phyloP scores from a whole-genome alignment of 768 basidiomycete species.

The Suillus lakei region DNA sequence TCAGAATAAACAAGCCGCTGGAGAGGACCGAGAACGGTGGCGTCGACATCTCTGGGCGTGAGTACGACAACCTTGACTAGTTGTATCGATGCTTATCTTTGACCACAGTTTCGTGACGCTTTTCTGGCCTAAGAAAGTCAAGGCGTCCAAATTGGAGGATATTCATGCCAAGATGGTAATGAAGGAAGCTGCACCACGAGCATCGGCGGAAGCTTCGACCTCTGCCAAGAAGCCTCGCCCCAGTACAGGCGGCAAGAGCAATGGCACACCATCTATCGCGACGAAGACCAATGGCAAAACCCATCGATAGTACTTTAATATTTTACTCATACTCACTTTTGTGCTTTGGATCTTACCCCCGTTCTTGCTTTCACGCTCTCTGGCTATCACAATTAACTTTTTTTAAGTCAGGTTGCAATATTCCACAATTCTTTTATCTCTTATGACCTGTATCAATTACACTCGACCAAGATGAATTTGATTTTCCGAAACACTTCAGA shows the following conservation, averaged over 20 bases:
- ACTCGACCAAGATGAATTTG: background rate
- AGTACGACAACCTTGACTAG: conserved; percentile 38
- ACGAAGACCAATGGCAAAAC: conserved; percentile 65
- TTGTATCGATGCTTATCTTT: conserved; percentile 9
- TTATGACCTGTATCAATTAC: conserved; percentile 4
- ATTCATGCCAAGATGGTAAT: conserved; percentile 97
- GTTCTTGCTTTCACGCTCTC: conserved; percentile 22
- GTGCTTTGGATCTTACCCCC: conserved; percentile 18
- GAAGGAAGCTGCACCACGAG: conserved; percentile 74
- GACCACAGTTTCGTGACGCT: conserved; percentile 82
- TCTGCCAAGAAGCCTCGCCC: conserved; percentile 65
- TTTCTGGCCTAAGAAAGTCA: conserved; percentile 98
- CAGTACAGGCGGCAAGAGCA: conserved; percentile 53
- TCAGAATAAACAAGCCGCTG: conserved; percentile 71
- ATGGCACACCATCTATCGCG: conserved; percentile 53
- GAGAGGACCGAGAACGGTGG: conserved; percentile 88
- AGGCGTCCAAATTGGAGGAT: conserved; percentile 89
- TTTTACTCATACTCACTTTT: conserved; percentile 7
- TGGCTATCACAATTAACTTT: conserved; percentile 22
- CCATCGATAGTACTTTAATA: conserved; percentile 48
- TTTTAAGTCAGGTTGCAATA: conserved; percentile 27
- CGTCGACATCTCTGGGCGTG: conserved; percentile 96
- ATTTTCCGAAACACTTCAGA: background rate
- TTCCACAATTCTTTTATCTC: conserved; percentile 31
- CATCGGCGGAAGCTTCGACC: conserved; percentile 48